Percentiles rank a stretch among this genome's conserved stretches.
Conservation (phyloP, 768 basidiomycete genomes). For the Russula foetens region DNA sequence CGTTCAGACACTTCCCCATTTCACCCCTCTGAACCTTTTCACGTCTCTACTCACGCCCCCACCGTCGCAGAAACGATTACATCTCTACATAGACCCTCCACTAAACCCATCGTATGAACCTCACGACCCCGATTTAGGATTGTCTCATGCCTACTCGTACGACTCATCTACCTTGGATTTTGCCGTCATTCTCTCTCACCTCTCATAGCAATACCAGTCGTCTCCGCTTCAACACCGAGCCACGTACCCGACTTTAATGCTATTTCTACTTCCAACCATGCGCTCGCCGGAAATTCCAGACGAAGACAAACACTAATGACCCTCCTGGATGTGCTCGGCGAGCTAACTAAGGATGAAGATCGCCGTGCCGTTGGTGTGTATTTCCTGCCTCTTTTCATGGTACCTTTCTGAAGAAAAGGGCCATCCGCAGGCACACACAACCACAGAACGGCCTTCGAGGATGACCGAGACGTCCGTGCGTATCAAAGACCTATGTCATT, state of each 20-base stretch:
- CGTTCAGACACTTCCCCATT: neutral
- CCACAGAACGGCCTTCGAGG: conserved; percentile 46
- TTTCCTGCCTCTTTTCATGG: neutral
- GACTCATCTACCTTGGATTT: neutral
- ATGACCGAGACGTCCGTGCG: conserved; percentile 60
- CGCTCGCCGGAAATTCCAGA: neutral
- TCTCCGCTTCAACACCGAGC: neutral
- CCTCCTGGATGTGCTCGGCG: conserved; percentile 39
- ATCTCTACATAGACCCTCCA: neutral
- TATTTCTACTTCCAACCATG: neutral
- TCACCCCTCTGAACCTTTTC: neutral
- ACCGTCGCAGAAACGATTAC: neutral
- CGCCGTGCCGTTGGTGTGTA: conserved; percentile 29
- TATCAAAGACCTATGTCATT: conserved; percentile 21
- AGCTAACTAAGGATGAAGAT: conserved; percentile 35
- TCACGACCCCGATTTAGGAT: neutral
- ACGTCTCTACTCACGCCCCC: neutral
- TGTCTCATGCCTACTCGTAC: conserved; percentile 6
- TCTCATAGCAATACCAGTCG: neutral
- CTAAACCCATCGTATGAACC: neutral
- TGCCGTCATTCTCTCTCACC: neutral
- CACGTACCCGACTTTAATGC: conserved; percentile 5
- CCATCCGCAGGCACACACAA: conserved; percentile 11
- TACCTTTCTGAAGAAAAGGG: neutral
- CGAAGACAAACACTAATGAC: conserved; percentile 42